Evolutionary conservation across 2,329 filamentous ascomycete species (phyloP), one percentile per base, ranked within the genome.

Genomic region (Fusarium subtropicale): DNA sequence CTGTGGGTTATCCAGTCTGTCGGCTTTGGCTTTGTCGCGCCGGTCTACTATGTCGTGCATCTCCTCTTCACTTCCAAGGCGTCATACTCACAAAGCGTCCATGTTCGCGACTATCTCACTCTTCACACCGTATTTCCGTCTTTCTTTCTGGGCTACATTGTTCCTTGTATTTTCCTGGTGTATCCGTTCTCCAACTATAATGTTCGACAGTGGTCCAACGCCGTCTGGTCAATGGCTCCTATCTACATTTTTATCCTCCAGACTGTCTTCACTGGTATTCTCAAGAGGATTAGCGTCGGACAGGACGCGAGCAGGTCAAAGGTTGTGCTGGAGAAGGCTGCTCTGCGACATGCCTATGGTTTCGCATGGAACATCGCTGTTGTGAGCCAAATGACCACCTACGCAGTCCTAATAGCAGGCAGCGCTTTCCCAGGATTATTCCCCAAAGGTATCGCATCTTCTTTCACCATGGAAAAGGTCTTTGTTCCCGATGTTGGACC

Each of bases 321-420:
- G 38, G 55, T 60, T 0, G 60, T 66, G 4, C 55, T 66, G 3
- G 69, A 76, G 10, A 60, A 66, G 30, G 39, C 47, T 10, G 74
- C 74, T 7, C 56, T 76, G 13, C 62, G 69, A 28, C 56, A 71
- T 26, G 71, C 68, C 0, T 76, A 76, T 20, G 56, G 71, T 0
- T 76, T 76, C 13, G 74, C 75, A 0, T 74, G 75, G 66, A 73
- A 71, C 22, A 34, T 69, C 1, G 75, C 73, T 18, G 75, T 76
- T 2, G 46, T 62, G 1, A 64, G 63, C 2, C 75, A 76, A 20
- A 65, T 76, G 45, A 34, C 56, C 2, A 76, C 74, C 2, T 63
- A 68, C 24, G 62, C 50, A 0, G 56, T 68, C 3, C 53, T 76
- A 1, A 28, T 69, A 15, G 48, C 66, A 5, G 61, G 61, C 9